These are phyloP conservation scores for Xylariaceae sp. DNA, from an alignment of 2,329 filamentous ascomycete genomes.

Conservation along the genomic window DNA sequence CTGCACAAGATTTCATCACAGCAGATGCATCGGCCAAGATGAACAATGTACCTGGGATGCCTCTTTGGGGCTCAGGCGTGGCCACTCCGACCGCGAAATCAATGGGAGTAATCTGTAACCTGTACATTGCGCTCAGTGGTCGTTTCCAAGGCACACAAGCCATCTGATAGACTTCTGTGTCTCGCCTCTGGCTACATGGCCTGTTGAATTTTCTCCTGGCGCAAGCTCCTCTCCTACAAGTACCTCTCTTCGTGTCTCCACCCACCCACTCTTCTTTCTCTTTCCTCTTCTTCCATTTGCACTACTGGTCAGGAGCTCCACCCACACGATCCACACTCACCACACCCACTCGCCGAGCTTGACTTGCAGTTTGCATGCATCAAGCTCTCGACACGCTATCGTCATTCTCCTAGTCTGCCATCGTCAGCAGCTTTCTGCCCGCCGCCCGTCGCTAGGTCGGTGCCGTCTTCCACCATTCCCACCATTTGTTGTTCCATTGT, in stretches of 20 bases:
- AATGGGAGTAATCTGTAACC: too few relatives aligned
- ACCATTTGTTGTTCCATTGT: conserved; percentile 22
- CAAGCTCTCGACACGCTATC: conserved; percentile 29
- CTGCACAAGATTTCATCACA: too few relatives aligned
- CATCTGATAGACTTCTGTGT: too few relatives aligned
- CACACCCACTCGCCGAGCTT: conserved; percentile 25
- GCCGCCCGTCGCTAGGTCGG: conserved; percentile 19
- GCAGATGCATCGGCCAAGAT: too few relatives aligned
- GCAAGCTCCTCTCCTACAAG: not conserved
- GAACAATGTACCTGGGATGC: too few relatives aligned
- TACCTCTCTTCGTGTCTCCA: conserved; percentile 12
- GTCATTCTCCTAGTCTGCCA: conserved; percentile 25
- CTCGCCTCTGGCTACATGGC: too few relatives aligned
- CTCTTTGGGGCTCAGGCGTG: too few relatives aligned
- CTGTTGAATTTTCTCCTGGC: too few relatives aligned
- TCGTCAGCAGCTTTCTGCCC: conserved; percentile 24
- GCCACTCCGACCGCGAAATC: too few relatives aligned
- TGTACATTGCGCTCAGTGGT: too few relatives aligned
- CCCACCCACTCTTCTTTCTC: conserved; percentile 23
- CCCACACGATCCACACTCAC: conserved; percentile 15
- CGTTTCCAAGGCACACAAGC: too few relatives aligned
- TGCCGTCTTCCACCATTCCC: conserved; percentile 6
- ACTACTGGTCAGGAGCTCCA: conserved; percentile 14
- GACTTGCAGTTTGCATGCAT: conserved; percentile 32
- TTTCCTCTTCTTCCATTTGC: conserved; percentile 13